Conservation (phyloP, 768 basidiomycete genomes). For the Phlebiopsis gigantea region DNA sequence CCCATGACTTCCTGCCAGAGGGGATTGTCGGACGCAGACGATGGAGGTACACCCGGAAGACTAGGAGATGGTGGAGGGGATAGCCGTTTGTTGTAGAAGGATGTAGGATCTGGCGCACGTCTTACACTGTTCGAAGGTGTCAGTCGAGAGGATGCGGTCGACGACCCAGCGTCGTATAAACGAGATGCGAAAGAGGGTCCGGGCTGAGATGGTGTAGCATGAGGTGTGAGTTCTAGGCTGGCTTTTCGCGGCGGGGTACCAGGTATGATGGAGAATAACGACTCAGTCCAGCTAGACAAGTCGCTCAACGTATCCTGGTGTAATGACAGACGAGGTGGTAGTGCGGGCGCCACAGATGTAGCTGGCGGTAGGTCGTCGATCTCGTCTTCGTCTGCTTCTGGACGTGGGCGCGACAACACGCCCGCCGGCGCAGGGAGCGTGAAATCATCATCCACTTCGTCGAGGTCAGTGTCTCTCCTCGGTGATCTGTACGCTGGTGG, state of each 20-base stretch:
- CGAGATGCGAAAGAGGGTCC: background rate
- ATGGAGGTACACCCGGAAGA: conserved; percentile 10
- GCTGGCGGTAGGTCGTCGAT: background rate
- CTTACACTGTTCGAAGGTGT: background rate
- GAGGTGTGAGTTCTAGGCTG: background rate
- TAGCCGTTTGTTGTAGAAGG: background rate
- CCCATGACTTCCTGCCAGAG: conserved; percentile 18
- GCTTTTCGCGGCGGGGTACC: conserved; percentile 12
- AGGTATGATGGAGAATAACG: conserved; percentile 50
- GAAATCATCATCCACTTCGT: conserved; percentile 15
- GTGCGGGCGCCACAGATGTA: conserved; percentile 1
- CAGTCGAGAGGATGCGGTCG: background rate
- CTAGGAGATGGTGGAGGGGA: conserved; percentile 4
- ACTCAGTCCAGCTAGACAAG: conserved; percentile 49
- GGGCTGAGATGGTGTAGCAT: background rate
- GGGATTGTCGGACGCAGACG: conserved; percentile 12
- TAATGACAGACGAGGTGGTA: conserved; percentile 51
- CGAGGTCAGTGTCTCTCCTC: conserved; percentile 13
- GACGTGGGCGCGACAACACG: background rate
- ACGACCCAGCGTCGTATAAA: background rate
- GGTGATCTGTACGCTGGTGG: conserved; percentile 42
- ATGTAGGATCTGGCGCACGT: conserved; percentile 1
- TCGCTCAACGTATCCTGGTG: conserved; percentile 38
- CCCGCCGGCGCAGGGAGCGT: conserved; percentile 13
- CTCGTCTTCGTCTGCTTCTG: background rate